Percentiles rank a stretch among this genome's conserved stretches.
Conservation (phyloP, 441 rosid genomes). For the Geranium incanum region DNA sequence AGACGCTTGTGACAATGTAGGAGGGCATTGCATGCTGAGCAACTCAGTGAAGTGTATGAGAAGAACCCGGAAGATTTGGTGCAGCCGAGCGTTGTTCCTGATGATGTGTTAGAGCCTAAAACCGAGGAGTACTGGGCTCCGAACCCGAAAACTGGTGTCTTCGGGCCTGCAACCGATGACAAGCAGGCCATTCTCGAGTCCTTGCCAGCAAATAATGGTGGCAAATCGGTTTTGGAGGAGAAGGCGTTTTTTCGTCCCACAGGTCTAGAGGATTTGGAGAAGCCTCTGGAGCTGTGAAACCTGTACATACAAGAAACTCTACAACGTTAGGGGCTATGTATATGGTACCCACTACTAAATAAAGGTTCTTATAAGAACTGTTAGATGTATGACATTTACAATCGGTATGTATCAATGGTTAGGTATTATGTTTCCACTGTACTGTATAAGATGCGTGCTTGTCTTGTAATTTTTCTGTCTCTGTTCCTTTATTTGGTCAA, state of each 20-base stretch:
- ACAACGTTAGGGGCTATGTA: too few relatives aligned
- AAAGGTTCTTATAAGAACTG: too few relatives aligned
- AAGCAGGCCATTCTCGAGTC: slow-evolving; percentile 2
- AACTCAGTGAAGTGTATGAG: slow-evolving; percentile 41
- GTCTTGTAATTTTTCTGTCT: too few relatives aligned
- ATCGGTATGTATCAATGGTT: too few relatives aligned
- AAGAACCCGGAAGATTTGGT: slow-evolving; percentile 69
- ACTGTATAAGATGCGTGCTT: too few relatives aligned
- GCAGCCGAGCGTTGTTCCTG: slow-evolving; percentile 50
- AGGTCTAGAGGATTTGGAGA: slow-evolving; percentile 70
- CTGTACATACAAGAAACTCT: too few relatives aligned
- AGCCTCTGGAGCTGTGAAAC: slow-evolving; percentile 27
- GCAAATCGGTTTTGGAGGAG: slow-evolving; percentile 50
- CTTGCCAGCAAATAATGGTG: slow-evolving; percentile 8
- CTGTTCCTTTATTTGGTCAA: too few relatives aligned
- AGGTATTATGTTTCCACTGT: too few relatives aligned
- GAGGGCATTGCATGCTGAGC: slow-evolving; percentile 36
- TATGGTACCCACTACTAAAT: too few relatives aligned
- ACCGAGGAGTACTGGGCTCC: slow-evolving; percentile 85
- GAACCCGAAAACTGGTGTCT: slow-evolving; percentile 77
- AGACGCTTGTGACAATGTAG: slow-evolving; percentile 6
- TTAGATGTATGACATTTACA: too few relatives aligned
- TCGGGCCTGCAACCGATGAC: slow-evolving; percentile 51
- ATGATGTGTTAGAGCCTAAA: slow-evolving; percentile 49
- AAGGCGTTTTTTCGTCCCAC: slow-evolving; percentile 91